Evolutionary conservation across 805 yeast genomes (phyloP), one percentile per base, ranked within the genome.

Genomic region (Candida nitratophila): DNA sequence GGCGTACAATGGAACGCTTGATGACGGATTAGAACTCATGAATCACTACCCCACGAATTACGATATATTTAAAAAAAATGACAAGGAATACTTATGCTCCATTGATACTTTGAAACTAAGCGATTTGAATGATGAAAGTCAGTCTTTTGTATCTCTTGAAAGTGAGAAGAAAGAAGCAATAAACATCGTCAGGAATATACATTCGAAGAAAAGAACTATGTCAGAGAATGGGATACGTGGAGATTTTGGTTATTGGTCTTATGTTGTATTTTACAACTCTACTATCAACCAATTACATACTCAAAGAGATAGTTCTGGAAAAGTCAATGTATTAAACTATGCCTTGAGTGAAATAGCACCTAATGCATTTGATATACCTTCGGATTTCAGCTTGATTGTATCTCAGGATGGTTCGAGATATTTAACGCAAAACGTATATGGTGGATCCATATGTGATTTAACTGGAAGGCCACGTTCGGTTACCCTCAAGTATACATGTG

Each of bases 371-470:
- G 39, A 37, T n/a, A 43, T 43, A 6, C 39, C 40, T 12, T 48
- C 57, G 7, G 54, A 55, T 30, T 63, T 62, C 47, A 57, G 53
- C 32, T 31, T 65, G 22, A 43, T 51, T 3, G 48, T 44, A 11
- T 26, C 44, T 1, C 42, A 35, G 3, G 60, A 57, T 33, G 65
- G 65, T 1, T 46, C 56, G 3, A 47, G 50, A n/a, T 59, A 50
- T 42, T 49, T 63, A 5, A 48, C 61, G 11, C 68, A 62, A 31
- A 46, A 47, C 15, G 46, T 61, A 2, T 47, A 50, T 6, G 54
- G 55, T 37, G 70, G 70, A 5, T 50, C 56, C 2, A 45, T 52
- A 2, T 65, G 70, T 51, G 70, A 65, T 44, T 40, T 63, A 29
- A 65, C 68, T 3, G 56, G 57, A 2, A 44, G 44, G n/a, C 59